Percentiles rank a stretch among this genome's conserved stretches.
Evolutionary conservation across 352 stramenopile genomes (phyloP).

Genomic region (Pythium biforme): DNA sequence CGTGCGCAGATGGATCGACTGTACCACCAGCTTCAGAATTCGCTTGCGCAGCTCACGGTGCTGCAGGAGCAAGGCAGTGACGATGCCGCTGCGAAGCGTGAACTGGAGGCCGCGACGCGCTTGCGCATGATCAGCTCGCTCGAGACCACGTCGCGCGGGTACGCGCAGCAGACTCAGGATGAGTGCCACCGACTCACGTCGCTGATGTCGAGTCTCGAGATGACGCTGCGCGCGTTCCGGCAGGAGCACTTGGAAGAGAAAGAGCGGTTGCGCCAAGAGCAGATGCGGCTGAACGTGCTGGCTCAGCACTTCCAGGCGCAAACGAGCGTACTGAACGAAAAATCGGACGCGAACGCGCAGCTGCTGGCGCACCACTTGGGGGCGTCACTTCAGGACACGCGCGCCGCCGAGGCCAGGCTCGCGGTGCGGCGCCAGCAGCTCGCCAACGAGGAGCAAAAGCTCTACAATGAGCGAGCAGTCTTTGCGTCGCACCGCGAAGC

Average conservation of each 20-base stretch:
- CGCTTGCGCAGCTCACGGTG: conserved; percentile 49
- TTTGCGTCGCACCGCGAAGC: conserved; percentile 34
- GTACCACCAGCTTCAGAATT: conserved; percentile 49
- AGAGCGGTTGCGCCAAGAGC: conserved; percentile 66
- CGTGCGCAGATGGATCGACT: conserved; percentile 48
- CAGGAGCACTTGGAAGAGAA: conserved; percentile 73
- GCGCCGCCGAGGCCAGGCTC: conserved; percentile 37
- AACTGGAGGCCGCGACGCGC: conserved; percentile 51
- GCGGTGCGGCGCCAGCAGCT: conserved; percentile 32
- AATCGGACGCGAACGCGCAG: conserved; percentile 31
- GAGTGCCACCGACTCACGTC: conserved; percentile 57
- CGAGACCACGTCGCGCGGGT: conserved; percentile 52
- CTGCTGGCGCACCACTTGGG: conserved; percentile 23
- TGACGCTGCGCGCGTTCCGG: conserved; percentile 43
- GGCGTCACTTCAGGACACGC: conserved; percentile 31
- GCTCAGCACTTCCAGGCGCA: conserved; percentile 71
- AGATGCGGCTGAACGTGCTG: conserved; percentile 57
- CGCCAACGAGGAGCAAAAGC: conserved; percentile 17
- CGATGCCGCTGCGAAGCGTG: conserved; percentile 34
- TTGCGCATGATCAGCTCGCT: conserved; percentile 65
- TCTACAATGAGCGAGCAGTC: conserved; percentile 28
- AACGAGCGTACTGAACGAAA: conserved; percentile 47
- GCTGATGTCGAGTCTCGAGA: conserved; percentile 51
- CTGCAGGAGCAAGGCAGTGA: conserved; percentile 42
- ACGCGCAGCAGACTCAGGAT: conserved; percentile 53